Conservation (phyloP, 2,329 filamentous ascomycete species). For the Rhexocercosporidium sp. region DNA sequence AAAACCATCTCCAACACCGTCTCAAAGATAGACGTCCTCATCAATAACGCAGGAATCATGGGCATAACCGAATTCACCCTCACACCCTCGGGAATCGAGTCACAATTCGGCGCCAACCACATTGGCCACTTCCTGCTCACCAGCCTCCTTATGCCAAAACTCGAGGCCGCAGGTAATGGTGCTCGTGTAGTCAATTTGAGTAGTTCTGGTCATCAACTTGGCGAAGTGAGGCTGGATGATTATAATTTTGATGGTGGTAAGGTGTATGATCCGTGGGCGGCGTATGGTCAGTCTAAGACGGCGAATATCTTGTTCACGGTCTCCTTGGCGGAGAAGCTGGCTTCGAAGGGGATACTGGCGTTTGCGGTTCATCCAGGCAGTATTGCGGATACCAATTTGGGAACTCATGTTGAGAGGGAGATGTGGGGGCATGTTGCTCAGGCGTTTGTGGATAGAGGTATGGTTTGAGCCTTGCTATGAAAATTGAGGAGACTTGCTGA, state of each 20-base stretch:
- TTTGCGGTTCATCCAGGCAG: constrained; percentile 41
- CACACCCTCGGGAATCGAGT: constrained; percentile 23
- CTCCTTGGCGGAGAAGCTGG: constrained; percentile 36
- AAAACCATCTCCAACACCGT: constrained; percentile 42
- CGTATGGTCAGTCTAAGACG: constrained; percentile 45
- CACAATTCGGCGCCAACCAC: constrained; percentile 27
- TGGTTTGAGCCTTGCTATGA: not conserved
- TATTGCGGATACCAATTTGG: constrained; percentile 4
- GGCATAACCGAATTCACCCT: constrained; percentile 6
- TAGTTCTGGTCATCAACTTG: constrained; percentile 45
- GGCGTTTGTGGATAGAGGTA: constrained; percentile 6
- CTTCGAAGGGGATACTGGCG: constrained; percentile 32
- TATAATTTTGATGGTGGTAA: constrained; percentile 31
- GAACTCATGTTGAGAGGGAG: not conserved
- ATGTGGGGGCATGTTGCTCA: not conserved
- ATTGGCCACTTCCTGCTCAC: constrained; percentile 30
- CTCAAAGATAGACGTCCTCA: constrained; percentile 47
- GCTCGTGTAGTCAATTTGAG: constrained; percentile 27
- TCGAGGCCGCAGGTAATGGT: constrained; percentile 8
- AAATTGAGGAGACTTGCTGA: not conserved
- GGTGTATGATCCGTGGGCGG: constrained; percentile 42
- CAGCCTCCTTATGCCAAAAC: constrained; percentile 23
- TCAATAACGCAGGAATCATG: constrained; percentile 38
- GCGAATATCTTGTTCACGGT: constrained; percentile 45
- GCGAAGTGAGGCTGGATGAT: constrained; percentile 44